phyloP scores from a whole-genome alignment of 2,329 filamentous ascomycete genomes.

The Iodosphaeria phyllophila region DNA sequence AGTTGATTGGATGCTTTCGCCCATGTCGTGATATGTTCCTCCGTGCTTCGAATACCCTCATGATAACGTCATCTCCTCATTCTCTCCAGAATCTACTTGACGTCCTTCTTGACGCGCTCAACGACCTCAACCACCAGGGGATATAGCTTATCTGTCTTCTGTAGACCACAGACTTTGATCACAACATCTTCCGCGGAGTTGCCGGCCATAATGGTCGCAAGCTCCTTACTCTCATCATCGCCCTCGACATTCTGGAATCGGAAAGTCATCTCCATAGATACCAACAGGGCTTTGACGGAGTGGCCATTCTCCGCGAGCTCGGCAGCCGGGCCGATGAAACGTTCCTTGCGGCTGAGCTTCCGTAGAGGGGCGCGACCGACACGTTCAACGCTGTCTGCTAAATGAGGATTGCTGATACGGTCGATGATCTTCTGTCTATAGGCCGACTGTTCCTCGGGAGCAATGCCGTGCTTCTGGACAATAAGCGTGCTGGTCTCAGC shows the following conservation, averaged over 20 bases:
- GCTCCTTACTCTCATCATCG: constrained; percentile 74
- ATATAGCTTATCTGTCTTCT: constrained; percentile 60
- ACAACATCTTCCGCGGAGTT: constrained; percentile 59
- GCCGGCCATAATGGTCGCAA: constrained; percentile 70
- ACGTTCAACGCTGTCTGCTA: constrained; percentile 86
- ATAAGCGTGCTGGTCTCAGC: constrained; percentile 77
- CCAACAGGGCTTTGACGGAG: constrained; percentile 55
- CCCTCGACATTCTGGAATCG: constrained; percentile 89
- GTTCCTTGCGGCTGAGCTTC: constrained; percentile 88
- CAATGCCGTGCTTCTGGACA: constrained; percentile 69
- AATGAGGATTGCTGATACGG: constrained; percentile 82
- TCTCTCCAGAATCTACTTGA: no score
- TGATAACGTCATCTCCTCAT: no score
- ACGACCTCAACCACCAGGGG: constrained; percentile 59
- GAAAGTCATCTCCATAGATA: constrained; percentile 77
- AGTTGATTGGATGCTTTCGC: no score
- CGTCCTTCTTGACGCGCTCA: no score
- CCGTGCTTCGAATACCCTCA: no score
- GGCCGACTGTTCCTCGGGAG: constrained; percentile 52
- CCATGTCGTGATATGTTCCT: no score
- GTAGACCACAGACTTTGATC: constrained; percentile 63
- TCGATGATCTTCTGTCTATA: constrained; percentile 87
- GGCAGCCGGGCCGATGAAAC: constrained; percentile 81
- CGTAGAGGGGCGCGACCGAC: constrained; percentile 87
- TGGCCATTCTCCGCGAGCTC: constrained; percentile 71